These are phyloP conservation scores for Boletus reticulatus DNA, from an alignment of 768 basidiomycete genomes.

Conservation along the genomic window DNA sequence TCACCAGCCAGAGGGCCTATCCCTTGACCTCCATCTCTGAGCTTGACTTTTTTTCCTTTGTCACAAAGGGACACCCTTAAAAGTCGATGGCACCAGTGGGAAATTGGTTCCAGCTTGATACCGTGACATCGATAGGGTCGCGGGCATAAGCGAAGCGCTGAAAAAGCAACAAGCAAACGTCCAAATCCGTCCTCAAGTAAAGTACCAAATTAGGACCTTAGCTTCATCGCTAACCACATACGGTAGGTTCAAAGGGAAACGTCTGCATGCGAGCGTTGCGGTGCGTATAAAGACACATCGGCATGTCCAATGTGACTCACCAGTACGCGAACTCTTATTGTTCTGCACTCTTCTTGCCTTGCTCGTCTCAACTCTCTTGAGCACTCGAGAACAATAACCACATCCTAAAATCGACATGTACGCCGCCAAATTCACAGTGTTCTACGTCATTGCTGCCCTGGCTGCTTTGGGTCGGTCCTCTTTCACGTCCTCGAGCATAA, in stretches of 20 bases:
- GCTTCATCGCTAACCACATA: constrained; percentile 17
- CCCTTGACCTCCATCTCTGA: neutral
- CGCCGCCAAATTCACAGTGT: constrained; percentile 22
- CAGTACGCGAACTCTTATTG: constrained; percentile 30
- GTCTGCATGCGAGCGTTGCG: neutral
- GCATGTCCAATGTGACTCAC: constrained; percentile 6
- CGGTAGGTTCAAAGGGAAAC: constrained; percentile 28
- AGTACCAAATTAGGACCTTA: constrained; percentile 21
- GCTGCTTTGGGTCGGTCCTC: constrained; percentile 23
- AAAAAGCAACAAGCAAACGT: constrained; percentile 22
- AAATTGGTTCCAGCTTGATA: neutral
- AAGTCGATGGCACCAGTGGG: neutral
- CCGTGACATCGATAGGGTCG: neutral
- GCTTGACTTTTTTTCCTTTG: neutral
- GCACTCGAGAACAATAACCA: constrained; percentile 26
- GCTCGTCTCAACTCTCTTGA: neutral
- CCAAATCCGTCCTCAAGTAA: constrained; percentile 29
- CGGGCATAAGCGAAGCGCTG: neutral
- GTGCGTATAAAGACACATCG: constrained; percentile 25
- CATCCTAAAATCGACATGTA: constrained; percentile 28
- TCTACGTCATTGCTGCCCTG: constrained; percentile 31
- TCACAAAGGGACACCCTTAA: constrained; percentile 26
- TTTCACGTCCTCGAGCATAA: neutral
- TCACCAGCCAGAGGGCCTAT: neutral
- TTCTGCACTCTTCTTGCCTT: constrained; percentile 16